Base-by-base conservation (phyloP, 2,329 filamentous ascomycete genomes). In the Remersonia thermophila region DNA sequence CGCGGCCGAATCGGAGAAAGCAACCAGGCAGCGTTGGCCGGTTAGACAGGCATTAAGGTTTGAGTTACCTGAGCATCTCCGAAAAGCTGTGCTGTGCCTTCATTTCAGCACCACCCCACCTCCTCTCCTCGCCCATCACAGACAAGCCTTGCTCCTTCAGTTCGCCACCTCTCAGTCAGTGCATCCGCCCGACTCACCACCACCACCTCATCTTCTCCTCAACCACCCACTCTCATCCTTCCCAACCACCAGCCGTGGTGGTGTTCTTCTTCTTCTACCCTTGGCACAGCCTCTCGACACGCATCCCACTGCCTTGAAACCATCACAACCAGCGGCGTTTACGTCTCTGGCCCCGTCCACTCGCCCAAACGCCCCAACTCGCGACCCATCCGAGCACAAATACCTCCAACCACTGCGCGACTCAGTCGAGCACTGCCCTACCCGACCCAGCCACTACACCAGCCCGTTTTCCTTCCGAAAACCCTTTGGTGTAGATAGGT, bases 391-490 rank as follows among this genome's bases (percentile, higher is more conserved):
- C 36, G 33, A 42, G 33, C 38, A 41, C 40, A 26, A n/a, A 40
- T 32, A 33, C 38, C 33, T 36, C 35, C 38, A 47, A 37, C 43
- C 37, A 37, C 38, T 27, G 29, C 37, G 44, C 45, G 47, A 41
- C 38, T 39, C 40, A 30, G 15, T 41, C 43, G 40, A 45, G 38
- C 43, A 31, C 34, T 23, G 20, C 20, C 20, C 51, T 55, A 53
- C 55, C 61, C 60, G 59, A 61, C 57, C 57, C 63, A 38, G 36
- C 61, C 69, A 71, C 68, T 73, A 65, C 82, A 87, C 80, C 82
- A 85, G 80, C 83, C 83, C 78, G 80, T 86, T 89, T 87, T 86
- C 80, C 68, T 86, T 84, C 25, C 71, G 80, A 82, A 79, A 77
- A 71, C 75, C 72, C 73, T 67, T 77, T 43, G 83, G 83, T 87